Base-by-base conservation (phyloP, 225 moss, liverwort and hornwort genomes). In the Climacium dendroides region DNA sequence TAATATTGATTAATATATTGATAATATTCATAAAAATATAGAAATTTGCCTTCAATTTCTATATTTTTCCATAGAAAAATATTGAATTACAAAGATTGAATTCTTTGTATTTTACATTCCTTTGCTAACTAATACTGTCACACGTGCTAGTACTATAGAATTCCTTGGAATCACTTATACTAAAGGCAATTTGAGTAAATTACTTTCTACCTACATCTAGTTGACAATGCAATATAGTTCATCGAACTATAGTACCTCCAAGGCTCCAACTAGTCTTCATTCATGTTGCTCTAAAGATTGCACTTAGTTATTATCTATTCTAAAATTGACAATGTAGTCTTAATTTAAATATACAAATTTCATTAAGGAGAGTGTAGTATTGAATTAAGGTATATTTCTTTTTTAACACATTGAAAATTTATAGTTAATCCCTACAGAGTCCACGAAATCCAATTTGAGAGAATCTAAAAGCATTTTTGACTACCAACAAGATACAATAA, bases 201-300 rank as follows among this genome's bases (percentile, higher is more conserved):
- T 16, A 9, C 1, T 43, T 9, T 23, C 1, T 26, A 3, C 1
- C 0, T 0, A 1, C 15, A 71, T 26, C 2, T 15, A 71, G 3
- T 70, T 70, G 70, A 70, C 4, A 14, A 70, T 70, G 15, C 15
- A 0, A 4, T 69, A 39, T 23, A 39, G 4, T 8, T 70, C 41
- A 25, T 69, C 3, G 1, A 69, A 39, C 1, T 69, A 7, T 25
- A 34, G 25, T 39, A 24, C 8, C 5, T 41, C 8, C 0, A 5
- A 70, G 3, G 8, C 15, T 70, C 8, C 4, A 70, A 25, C 0
- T 70, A 4, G 9, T 70, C 3, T 70, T 41, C 41, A 8, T 70
- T 70, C 25, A 70, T 41, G 5, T 70, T 26, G 15, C 3, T 70
- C 26, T 41, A 26, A 8, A 26, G 25, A 26, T 41, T 41, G 5